A percentile compares a stretch with the other conserved stretches of the same genome.
These are phyloP conservation scores for Ceratorhiza oryzae-sativae DNA, from an alignment of 1,284 basidiomycete genomes.

Conservation along the genomic window DNA sequence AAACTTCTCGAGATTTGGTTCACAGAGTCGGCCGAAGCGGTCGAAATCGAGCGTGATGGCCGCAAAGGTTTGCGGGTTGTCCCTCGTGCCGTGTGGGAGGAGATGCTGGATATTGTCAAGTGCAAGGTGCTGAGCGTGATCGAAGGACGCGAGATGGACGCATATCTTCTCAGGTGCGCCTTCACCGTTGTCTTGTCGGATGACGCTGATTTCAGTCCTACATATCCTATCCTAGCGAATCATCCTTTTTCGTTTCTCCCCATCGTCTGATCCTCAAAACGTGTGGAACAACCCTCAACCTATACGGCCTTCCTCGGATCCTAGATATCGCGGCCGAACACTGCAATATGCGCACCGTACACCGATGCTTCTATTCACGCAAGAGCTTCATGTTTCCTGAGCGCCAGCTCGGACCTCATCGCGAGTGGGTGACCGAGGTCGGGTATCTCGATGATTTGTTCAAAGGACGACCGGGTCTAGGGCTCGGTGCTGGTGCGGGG, in stretches of 20 bases:
- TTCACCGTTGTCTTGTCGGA: background rate
- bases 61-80: constrained; percentile 78
- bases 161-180: constrained; percentile 91
- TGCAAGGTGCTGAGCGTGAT: constrained; percentile 96
- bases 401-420: constrained; percentile 91
- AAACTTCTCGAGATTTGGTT: constrained; percentile 99
- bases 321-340: constrained; percentile 86
- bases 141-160: constrained; percentile 87
- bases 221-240: constrained; percentile 73
- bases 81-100: constrained; percentile 85
- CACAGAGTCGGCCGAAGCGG: constrained; percentile 70
- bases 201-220: background rate
- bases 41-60: constrained; percentile 43
- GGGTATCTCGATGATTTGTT: constrained; percentile 91
- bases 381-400: constrained; percentile 99
- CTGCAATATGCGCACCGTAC: constrained; percentile 76
- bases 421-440: constrained; percentile 94
- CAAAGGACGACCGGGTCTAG: constrained; percentile 52
- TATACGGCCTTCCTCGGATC: constrained; percentile 91
- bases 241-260: constrained; percentile 94
- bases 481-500: constrained; percentile 68
- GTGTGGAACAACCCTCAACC: constrained; percentile 97
- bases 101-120: constrained; percentile 96
- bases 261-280: constrained; percentile 99
- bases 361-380: constrained; percentile 95